A percentile compares a stretch with the other conserved stretches of the same genome.
phyloP scores from a whole-genome alignment of 192 early-diverging fungal genomes.

The Umbelopsis sp. region DNA sequence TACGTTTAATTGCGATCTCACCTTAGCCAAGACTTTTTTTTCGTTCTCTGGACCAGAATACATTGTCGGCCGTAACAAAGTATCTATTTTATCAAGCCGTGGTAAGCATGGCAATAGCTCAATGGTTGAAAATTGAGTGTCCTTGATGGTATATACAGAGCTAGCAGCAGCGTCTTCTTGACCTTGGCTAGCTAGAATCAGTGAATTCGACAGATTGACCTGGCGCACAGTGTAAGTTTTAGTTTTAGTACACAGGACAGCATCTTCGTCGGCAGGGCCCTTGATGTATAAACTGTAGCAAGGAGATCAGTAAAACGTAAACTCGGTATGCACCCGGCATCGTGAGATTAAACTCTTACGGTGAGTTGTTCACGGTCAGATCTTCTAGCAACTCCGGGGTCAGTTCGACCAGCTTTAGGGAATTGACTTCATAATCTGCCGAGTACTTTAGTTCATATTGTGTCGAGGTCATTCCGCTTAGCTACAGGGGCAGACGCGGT shows the following conservation, averaged over 20 bases:
- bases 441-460: background rate
- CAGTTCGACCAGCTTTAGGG: conserved; percentile 1
- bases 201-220: conserved; percentile 41
- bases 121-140: conserved; percentile 44
- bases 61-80: conserved; percentile 31
- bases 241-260: conserved; percentile 38
- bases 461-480: conserved; percentile 1
- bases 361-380: background rate
- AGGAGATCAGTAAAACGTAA: background rate
- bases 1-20: background rate
- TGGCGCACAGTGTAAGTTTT: conserved; percentile 34
- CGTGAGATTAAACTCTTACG: background rate
- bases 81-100: conserved; percentile 41
- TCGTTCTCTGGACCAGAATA: conserved; percentile 51
- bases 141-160: conserved; percentile 26
- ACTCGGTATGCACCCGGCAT: background rate
- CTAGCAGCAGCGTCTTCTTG: background rate
- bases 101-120: conserved; percentile 50
- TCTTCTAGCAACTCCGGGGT: background rate
- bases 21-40: conserved; percentile 13
- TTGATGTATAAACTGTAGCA: conserved; percentile 25
- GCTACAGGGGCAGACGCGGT: background rate
- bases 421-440: conserved; percentile 1
- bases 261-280: conserved; percentile 42
- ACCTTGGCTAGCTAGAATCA: conserved; percentile 19